These are phyloP conservation scores for Solanum stenotomum DNA, from an alignment of 257 asterid genomes.

Conservation along the genomic window DNA sequence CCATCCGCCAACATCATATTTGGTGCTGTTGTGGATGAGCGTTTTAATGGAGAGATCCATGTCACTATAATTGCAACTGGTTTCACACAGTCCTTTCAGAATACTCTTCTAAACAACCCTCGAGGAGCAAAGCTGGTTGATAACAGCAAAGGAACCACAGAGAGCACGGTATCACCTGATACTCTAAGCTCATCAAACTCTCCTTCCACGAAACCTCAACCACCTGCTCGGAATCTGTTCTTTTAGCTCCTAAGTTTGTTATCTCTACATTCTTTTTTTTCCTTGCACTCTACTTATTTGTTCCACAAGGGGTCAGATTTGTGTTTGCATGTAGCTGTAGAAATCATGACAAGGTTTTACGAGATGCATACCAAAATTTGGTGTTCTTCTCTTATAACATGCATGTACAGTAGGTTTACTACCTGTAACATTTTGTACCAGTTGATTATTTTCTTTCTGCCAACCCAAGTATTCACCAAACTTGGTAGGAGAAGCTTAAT, in stretches of 20 bases:
- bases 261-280: background rate
- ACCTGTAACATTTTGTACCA: background rate
- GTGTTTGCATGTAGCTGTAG: constrained; percentile 3
- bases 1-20: constrained; percentile 92
- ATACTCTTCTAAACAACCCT: constrained; percentile 62
- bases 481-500: background rate
- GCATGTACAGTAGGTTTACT: background rate
- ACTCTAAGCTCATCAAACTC: constrained; percentile 22
- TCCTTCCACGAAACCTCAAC: constrained; percentile 11
- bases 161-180: constrained; percentile 27
- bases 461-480: background rate
- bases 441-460: background rate
- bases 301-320: background rate
- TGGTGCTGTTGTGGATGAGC: constrained; percentile 95
- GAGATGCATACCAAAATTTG: background rate
- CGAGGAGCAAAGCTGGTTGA: constrained; percentile 52
- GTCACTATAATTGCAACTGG: constrained; percentile 96
- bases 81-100: constrained; percentile 75
- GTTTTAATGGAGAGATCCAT: constrained; percentile 82
- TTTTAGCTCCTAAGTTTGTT: constrained; percentile 13
- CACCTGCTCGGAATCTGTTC: constrained; percentile 23
- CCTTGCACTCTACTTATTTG: background rate
- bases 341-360: background rate
- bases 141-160: constrained; percentile 23
- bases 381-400: background rate